Conservation (phyloP, 208 protist species). For the Acanthamoeba triangularis region DNA sequence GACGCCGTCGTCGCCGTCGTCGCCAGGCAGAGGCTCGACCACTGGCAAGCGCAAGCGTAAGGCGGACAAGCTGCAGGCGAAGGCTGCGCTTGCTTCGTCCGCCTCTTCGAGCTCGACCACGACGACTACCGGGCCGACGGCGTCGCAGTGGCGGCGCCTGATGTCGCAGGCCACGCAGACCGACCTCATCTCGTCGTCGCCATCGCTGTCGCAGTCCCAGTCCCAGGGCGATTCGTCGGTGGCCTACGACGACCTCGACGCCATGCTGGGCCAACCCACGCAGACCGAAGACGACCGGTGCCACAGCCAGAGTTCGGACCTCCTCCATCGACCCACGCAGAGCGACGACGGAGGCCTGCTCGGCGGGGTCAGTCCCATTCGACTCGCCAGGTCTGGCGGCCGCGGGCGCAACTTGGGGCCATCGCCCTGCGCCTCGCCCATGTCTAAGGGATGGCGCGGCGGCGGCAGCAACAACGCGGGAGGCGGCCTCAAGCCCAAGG, state of each 20-base stretch:
- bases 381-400: neutral
- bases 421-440: neutral
- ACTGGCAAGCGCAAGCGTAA: neutral
- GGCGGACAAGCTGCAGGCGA: neutral
- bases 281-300: neutral
- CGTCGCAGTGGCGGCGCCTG: neutral
- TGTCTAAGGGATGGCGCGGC: neutral
- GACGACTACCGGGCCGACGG: neutral
- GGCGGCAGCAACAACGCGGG: neutral
- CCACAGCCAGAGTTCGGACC: neutral
- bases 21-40: neutral
- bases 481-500: neutral
- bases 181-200: neutral
- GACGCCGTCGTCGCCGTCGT: neutral
- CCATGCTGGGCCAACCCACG: neutral
- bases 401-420: neutral
- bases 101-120: neutral
- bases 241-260: slow-evolving; percentile 26
- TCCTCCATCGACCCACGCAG: neutral
- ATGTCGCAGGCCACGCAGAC: slow-evolving; percentile 31
- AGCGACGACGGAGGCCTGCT: neutral
- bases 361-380: neutral
- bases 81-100: neutral
- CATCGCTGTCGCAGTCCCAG: neutral
- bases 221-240: slow-evolving; percentile 1